Base-by-base conservation (phyloP, 1,284 basidiomycete species). In the Irpex sp. region DNA sequence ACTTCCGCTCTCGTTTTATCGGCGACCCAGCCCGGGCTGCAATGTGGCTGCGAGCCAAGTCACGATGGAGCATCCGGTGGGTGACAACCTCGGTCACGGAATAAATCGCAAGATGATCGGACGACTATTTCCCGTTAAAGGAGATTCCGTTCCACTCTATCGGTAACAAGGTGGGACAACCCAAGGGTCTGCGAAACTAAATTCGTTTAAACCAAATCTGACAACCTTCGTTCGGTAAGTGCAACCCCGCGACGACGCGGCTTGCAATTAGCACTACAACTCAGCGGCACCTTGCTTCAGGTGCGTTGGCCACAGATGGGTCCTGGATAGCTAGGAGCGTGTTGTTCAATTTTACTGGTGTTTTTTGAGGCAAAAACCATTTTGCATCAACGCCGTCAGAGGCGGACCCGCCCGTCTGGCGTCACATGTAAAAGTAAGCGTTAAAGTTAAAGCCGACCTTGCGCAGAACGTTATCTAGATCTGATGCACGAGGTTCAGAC, bases 391-490 rank as follows among this genome's bases (percentile, higher is more conserved):
- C 3, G 49, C 17, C 11, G 54, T 56, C 34, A 34, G 26, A 13
- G 54, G n/a, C 13, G 19, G 13, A 26, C 13, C 34, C 34, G 13
- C 11, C 54, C 54, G 9, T 17, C 54, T 31, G 26, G 26, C 54
- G 54, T 56, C 54, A 56, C 54, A 56, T 36, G 54, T 17, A 21
- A 34, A 31, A 56, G 26, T 49, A 52, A 65, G 60, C 64, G 62
- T 56, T 56, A 56, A 56, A 31, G 26, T 56, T 36, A 36, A 56
- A 36, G 26, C 54, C 54, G 54, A 36, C 13, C 26, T 68, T 72
- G 71, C 70, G 63, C 69, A 69, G 68, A 72, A 71, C 67, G 69
- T 62, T 72, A 74, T 74, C 73, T 72, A 69, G 73, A 74, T 74
- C 66, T 57, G 56, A 36, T 64, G 57, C 60, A 62, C 59, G 64